Evolutionary conservation across 768 basidiomycete genomes (phyloP).

Genomic region (Mrakia frigida): DNA sequence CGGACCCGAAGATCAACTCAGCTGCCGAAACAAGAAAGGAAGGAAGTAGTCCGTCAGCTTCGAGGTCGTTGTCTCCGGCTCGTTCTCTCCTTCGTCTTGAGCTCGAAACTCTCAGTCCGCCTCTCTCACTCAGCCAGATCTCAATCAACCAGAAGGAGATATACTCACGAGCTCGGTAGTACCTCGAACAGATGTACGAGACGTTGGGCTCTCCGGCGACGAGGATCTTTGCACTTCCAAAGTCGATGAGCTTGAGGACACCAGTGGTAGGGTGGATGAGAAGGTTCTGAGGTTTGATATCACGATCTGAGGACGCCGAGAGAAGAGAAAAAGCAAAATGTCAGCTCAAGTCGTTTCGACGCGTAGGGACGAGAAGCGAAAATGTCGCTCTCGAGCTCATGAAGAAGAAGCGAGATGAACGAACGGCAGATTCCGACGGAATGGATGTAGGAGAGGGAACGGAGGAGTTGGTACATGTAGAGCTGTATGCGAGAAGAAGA

Average conservation of each 20-base stretch:
- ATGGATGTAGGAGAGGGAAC: constrained; percentile 98
- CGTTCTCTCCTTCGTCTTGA: neutral
- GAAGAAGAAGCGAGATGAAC: neutral
- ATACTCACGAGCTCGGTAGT: constrained; percentile 69
- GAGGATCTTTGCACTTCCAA: constrained; percentile 97
- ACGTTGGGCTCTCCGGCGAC: constrained; percentile 98
- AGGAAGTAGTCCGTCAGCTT: neutral
- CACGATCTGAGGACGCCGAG: constrained; percentile 55
- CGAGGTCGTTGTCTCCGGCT: neutral
- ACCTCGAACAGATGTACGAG: constrained; percentile 98
- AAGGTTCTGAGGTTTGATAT: constrained; percentile 99
- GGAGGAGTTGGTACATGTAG: constrained; percentile 64
- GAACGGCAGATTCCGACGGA: constrained; percentile 90
- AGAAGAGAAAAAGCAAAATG: neutral
- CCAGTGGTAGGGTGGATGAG: constrained; percentile 95
- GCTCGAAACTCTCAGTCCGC: neutral
- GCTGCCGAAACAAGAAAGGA: constrained; percentile 48
- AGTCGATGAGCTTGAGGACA: constrained; percentile 95
- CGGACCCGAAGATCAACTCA: constrained; percentile 98
- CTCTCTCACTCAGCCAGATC: neutral
- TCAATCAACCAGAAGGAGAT: neutral
- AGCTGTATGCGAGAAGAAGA: constrained; percentile 7
- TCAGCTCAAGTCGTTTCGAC: neutral
- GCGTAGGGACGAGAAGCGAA: neutral
- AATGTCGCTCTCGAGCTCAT: neutral